A percentile compares a stretch with the other conserved stretches of the same genome.
Evolutionary conservation across 2,329 filamentous ascomycete genomes (phyloP).

Genomic region (Aspergillus hortae): DNA sequence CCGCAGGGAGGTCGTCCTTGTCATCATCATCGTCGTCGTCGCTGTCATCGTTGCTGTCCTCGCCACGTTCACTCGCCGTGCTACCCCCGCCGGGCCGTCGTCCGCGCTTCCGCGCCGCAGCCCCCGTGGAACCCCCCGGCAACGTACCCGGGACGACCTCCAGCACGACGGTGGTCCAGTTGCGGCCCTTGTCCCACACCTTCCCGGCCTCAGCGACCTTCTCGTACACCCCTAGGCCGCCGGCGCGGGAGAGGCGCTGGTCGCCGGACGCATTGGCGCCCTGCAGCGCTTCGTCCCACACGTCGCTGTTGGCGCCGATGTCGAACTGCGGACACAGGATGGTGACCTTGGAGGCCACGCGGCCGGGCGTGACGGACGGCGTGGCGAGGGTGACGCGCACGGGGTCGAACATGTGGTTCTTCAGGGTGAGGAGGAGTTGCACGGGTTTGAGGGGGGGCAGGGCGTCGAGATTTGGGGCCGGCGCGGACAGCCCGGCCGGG

Average conservation of each 20-base stretch:
- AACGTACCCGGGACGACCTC: slow-evolving; percentile 69
- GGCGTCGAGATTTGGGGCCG: slow-evolving; percentile 42
- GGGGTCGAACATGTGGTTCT: slow-evolving; percentile 89
- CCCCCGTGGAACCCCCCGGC: slow-evolving; percentile 28
- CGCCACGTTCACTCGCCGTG: slow-evolving; percentile 20
- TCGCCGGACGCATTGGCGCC: slow-evolving; percentile 38
- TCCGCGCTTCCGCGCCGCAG: background rate
- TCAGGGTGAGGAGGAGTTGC: slow-evolving; percentile 85
- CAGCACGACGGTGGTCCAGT: slow-evolving; percentile 91
- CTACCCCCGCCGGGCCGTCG: background rate
- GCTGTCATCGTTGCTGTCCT: slow-evolving; percentile 26
- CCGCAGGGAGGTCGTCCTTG: slow-evolving; percentile 24
- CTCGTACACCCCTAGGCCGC: slow-evolving; percentile 38
- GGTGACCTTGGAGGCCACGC: slow-evolving; percentile 75
- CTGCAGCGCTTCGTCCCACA: slow-evolving; percentile 86
- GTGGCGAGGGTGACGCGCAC: slow-evolving; percentile 86
- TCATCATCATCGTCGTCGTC: slow-evolving; percentile 28
- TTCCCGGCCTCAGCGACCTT: slow-evolving; percentile 79
- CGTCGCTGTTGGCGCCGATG: slow-evolving; percentile 87
- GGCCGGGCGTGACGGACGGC: slow-evolving; percentile 72
- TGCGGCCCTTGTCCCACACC: slow-evolving; percentile 90
- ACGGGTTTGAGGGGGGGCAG: slow-evolving; percentile 51
- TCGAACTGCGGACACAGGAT: slow-evolving; percentile 93
- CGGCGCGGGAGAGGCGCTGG: slow-evolving; percentile 40
- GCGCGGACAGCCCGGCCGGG: slow-evolving; percentile 35